These are phyloP conservation scores for Annulohypoxylon bovei DNA, from an alignment of 495 filamentous ascomycete species.

Conservation along the genomic window DNA sequence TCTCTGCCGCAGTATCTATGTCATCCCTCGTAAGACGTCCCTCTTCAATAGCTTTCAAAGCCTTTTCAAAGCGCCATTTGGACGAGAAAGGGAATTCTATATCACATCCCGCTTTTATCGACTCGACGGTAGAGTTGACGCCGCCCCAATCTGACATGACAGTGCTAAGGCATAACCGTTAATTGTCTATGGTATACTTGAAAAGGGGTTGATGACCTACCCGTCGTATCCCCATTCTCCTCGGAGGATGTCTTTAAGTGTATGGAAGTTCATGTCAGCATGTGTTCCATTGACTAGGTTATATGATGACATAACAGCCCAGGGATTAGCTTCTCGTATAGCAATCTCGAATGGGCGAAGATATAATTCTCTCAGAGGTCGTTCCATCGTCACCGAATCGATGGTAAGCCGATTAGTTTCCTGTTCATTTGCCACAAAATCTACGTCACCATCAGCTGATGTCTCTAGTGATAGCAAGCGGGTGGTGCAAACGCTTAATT, in stretches of 20 bases:
- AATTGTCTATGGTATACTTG: slow-evolving; percentile 23
- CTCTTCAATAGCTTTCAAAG: slow-evolving; percentile 68
- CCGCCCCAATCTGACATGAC: slow-evolving; percentile 81
- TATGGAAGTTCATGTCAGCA: slow-evolving; percentile 75
- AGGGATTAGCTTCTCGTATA: slow-evolving; percentile 77
- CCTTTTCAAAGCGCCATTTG: slow-evolving; percentile 75
- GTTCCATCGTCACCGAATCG: slow-evolving; percentile 73
- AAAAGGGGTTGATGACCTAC: slow-evolving; percentile 49
- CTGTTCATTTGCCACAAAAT: slow-evolving; percentile 87
- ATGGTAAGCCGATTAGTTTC: slow-evolving; percentile 82
- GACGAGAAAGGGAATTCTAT: slow-evolving; percentile 81
- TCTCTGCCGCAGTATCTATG: slow-evolving; percentile 64
- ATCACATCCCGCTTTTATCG: slow-evolving; percentile 78
- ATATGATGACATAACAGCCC: slow-evolving; percentile 87
- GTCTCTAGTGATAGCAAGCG: slow-evolving; percentile 1
- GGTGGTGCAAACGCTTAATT: slow-evolving; percentile 69
- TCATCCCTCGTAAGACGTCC: slow-evolving; percentile 63
- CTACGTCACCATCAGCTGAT: slow-evolving; percentile 49
- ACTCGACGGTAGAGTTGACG: slow-evolving; percentile 74
- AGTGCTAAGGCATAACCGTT: slow-evolving; percentile 55
- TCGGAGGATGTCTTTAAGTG: slow-evolving; percentile 76
- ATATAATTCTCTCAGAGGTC: slow-evolving; percentile 83
- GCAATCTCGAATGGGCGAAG: slow-evolving; percentile 85
- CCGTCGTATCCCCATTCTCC: slow-evolving; percentile 81
- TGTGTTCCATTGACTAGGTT: slow-evolving; percentile 84